Conservation (phyloP, 768 basidiomycete species). For the Dacryopinax spathularia region DNA sequence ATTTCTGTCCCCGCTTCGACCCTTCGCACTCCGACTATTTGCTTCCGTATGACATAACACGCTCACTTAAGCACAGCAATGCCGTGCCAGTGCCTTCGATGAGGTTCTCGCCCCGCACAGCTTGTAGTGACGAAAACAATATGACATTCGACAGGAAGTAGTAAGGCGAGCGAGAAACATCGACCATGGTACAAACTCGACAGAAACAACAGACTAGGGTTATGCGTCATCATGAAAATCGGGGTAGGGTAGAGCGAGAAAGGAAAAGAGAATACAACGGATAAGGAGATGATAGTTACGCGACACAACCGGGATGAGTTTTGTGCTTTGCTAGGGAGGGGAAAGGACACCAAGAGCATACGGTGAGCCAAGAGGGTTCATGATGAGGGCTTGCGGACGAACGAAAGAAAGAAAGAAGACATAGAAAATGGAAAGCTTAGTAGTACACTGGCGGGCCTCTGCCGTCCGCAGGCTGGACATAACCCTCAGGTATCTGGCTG, state of each 20-base stretch:
- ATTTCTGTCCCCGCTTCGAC: background rate
- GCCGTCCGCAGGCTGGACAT: background rate
- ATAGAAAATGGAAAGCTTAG: background rate
- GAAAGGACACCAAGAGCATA: conserved; percentile 3
- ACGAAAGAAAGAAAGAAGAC: background rate
- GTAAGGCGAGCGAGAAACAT: background rate
- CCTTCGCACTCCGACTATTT: conserved; percentile 1
- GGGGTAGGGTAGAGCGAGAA: background rate
- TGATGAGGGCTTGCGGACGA: background rate
- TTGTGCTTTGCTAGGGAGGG: background rate
- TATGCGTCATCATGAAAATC: background rate
- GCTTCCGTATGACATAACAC: background rate
- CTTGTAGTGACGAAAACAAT: background rate
- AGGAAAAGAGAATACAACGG: background rate
- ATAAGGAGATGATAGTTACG: background rate
- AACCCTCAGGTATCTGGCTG: background rate
- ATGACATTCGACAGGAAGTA: background rate
- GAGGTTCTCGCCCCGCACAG: background rate
- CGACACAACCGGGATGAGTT: background rate
- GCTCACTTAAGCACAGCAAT: background rate
- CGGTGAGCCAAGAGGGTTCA: background rate
- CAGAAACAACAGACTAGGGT: background rate
- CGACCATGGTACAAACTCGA: background rate
- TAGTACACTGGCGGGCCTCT: background rate
- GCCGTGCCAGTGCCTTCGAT: background rate